Evolutionary conservation across 192 early-diverging fungal genomes (phyloP), one percentile per base, ranked within the genome.

Genomic region (Bifiguratus adelaidae): DNA sequence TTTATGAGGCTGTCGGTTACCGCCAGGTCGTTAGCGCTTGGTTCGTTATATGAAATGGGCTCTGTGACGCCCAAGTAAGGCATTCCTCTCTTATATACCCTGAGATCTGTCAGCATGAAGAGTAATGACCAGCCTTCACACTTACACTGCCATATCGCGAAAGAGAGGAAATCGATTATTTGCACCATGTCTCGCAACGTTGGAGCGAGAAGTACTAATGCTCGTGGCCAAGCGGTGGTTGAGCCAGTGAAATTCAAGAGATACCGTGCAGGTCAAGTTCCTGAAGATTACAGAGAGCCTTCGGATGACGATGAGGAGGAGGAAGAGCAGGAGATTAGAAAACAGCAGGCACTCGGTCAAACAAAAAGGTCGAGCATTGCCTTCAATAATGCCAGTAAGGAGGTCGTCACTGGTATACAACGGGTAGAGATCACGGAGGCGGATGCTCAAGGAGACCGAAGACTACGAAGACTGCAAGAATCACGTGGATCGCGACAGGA

Each of bases 41-140:
- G 86, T n/a, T 36, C 26, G 9, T 50, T 65, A 7, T 48, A 45
- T 34, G 81, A 83, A 34, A 92, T 83, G 3, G 91, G 87, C 24
- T 73, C 69, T 3, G 92, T 95, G 23, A 95, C 81, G 11, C 92
- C 92, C 25, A 80, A 65, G n/a, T n/a, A n/a, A n/a, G n/a, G n/a
- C n/a, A n/a, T n/a, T n/a, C n/a, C n/a, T n/a, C n/a, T n/a, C n/a
- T n/a, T n/a, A n/a, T n/a, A n/a, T n/a, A n/a, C n/a, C n/a, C n/a
- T n/a, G n/a, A n/a, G n/a, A n/a, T n/a, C n/a, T n/a, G n/a, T n/a
- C n/a, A n/a, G n/a, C n/a, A n/a, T n/a, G n/a, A n/a, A n/a, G n/a
- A n/a, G n/a, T n/a, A n/a, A n/a, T n/a, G n/a, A n/a, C n/a, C n/a
- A n/a, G n/a, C n/a, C n/a, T n/a, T n/a, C n/a, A n/a, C n/a, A n/a